Base-by-base conservation (phyloP, 257 asterid genomes). In the Solanum tacnaense region DNA sequence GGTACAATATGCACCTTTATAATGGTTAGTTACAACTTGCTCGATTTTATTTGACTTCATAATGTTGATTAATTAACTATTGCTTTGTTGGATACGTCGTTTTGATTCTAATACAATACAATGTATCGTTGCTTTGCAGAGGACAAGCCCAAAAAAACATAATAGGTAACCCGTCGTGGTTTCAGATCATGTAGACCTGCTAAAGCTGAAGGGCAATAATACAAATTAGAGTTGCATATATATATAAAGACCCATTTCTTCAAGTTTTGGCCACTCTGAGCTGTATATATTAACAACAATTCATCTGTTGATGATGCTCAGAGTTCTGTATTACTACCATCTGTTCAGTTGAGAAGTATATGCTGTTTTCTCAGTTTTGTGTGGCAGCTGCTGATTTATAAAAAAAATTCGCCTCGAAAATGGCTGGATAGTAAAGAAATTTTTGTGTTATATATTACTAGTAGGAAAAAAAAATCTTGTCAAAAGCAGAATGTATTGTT, bases 101-200 rank as follows among this genome's bases (percentile, higher is more conserved):
- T 56, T 3, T 23, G 44, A 34, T 60, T 79, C 27, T 65, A 71
- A 32, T 38, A 12, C 84, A 56, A 18, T 21, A 10, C 12, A 49
- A 36, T 38, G 38, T 41, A 70, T 68, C 83, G 38, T 86, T 86
- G n/a, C 49, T 79, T 38, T 86, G 90, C 94, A 94, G 97, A 89
- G 92, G 97, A 93, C 85, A 83, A 86, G 72, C 90, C 90, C 34
- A 81, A 79, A 16, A 84, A 39, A 35, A 20, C 85, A 35, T 56
- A 7, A 16, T 5, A 76, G 34, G 7, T 27, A 13, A 56, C 65
- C 38, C 58, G 5, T 44, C 32, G 73, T 11, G 44, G 49, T 35
- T 32, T 62, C 82, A 35, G 68, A 36, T 71, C 41, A 71, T 34
- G 32, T 29, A 9, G 56, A 11, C n/a, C 75, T 29, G 21, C 72